A percentile compares a stretch with the other conserved stretches of the same genome.
phyloP scores from a whole-genome alignment of 2,329 filamentous ascomycete genomes.

The Colletotrichum cereale region DNA sequence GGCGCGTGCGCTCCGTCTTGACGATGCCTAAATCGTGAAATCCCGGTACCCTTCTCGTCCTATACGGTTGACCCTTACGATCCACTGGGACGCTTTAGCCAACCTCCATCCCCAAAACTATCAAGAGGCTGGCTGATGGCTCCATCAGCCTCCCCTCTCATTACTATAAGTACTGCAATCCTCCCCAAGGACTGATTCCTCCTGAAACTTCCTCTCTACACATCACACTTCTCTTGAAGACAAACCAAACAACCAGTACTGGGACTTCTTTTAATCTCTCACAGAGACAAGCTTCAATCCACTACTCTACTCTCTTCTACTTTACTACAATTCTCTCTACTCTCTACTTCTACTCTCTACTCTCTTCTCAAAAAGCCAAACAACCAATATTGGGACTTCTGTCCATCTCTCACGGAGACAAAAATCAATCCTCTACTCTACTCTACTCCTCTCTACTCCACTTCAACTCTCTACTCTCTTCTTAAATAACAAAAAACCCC shows the following conservation, averaged over 20 bases:
- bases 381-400: not conserved
- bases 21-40: no score
- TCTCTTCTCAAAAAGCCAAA: no score
- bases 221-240: not conserved
- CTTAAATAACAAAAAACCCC: no score
- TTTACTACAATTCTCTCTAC: no score
- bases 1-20: no score
- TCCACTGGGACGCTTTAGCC: not conserved
- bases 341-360: not conserved
- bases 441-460: no score
- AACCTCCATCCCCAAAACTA: not conserved
- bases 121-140: not conserved
- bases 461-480: no score
- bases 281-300: not conserved
- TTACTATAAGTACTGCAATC: not conserved
- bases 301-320: no score
- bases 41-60: not conserved
- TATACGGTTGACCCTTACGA: not conserved
- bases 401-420: not conserved
- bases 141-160: rapidly evolving
- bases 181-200: not conserved
- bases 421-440: not conserved
- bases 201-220: not conserved
- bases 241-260: not conserved
- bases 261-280: not conserved